phyloP scores from a whole-genome alignment of 192 early-diverging fungal species.

The Linnemannia exigua region DNA sequence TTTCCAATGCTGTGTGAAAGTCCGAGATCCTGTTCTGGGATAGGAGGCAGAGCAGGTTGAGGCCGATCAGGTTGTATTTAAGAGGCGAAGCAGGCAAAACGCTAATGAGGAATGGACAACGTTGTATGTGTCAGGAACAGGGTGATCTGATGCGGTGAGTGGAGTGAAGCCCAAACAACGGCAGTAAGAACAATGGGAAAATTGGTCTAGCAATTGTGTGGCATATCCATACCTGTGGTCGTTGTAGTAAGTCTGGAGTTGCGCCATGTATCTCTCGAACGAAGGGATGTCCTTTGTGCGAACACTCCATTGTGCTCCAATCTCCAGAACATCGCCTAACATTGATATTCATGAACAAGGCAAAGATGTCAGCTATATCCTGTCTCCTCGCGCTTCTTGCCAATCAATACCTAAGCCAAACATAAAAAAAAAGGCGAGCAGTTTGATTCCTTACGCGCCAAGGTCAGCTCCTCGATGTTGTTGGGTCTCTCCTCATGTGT shows the following conservation, averaged over 20 bases:
- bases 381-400: neutral
- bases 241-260: constrained; percentile 91
- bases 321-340: constrained; percentile 89
- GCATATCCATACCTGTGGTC: constrained; percentile 73
- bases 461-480: constrained; percentile 54
- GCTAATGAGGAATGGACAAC: constrained; percentile 12
- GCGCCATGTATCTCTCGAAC: constrained; percentile 97
- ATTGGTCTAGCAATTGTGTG: neutral
- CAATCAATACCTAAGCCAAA: neutral
- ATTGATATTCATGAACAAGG: neutral
- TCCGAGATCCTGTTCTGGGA: constrained; percentile 97
- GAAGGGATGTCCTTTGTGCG: constrained; percentile 88
- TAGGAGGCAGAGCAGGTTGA: constrained; percentile 94
- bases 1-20: constrained; percentile 97
- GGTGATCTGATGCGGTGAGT: neutral
- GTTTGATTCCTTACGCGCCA: constrained; percentile 47
- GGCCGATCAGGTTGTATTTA: constrained; percentile 91
- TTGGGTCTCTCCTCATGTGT: constrained; percentile 58
- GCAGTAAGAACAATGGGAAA: neutral
- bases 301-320: constrained; percentile 91
- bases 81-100: constrained; percentile 80
- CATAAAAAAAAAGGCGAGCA: neutral
- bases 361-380: neutral
- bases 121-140: neutral
- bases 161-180: neutral